Base-by-base conservation (phyloP, 2,329 filamentous ascomycete species). In the Paecilomyces formosus region DNA sequence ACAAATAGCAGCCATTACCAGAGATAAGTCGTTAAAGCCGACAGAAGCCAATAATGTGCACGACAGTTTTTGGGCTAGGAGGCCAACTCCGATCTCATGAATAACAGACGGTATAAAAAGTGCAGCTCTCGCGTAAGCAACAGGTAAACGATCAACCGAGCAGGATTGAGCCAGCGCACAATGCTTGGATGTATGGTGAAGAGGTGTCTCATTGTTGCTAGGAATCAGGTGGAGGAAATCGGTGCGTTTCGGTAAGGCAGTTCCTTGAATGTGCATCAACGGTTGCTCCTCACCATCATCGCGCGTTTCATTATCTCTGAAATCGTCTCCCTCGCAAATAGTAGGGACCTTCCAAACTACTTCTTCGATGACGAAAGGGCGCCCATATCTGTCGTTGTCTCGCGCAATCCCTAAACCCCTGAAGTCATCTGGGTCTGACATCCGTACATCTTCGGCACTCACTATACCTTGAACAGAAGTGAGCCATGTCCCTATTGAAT, bases 101-200 rank as follows among this genome's bases (percentile, higher is more conserved):
- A 89, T 76, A 35, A 97, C 84, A 0, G 85, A 86, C 0, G 92
- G 91, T 4, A 94, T 80, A 39, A 94, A 78, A 56, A 87, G 71
- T 0, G 81, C 80, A 60, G 85, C 76, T 18, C 78, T 68, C 0
- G 79, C 73, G 61, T 80, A 80, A 12, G 65, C 60, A 0, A 72
- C 63, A 0, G 82, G 81, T 1, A 85, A 66, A 21, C 68, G 73
- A 50, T 79, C 75, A 22, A 75, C 62, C 1, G 66, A 67, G 50
- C 73, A 75, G 7, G 57, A 54, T 8, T 55, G 55, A 28, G 57
- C 58, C 21, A 61, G 59, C n/a, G 61, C 31, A 53, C 59, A 61
- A 30, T 64, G 62, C 56, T 53, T 65, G 3, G 63, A 56, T 15
- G 62, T 63, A 52, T 65, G 63, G 21, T 65, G 64, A 26, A 64